Percentiles rank a stretch among this genome's conserved stretches.
These are phyloP conservation scores for Pythium vanterpoolii DNA, from an alignment of 352 stramenopile genomes.

Conservation along the genomic window DNA sequence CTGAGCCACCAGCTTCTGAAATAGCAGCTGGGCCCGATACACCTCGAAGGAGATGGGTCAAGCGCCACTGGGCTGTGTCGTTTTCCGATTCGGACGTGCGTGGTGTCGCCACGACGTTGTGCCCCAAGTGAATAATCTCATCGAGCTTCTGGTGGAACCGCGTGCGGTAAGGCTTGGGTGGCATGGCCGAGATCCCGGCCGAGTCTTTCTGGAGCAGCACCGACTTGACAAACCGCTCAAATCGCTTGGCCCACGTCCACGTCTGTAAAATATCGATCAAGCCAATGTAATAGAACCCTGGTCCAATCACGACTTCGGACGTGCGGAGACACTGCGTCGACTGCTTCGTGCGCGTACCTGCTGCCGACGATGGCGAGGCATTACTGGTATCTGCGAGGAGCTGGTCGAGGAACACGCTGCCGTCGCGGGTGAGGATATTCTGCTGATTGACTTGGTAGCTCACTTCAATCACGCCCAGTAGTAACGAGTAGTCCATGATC, in stretches of 20 bases:
- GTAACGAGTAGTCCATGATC: conserved; percentile 86
- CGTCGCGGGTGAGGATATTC: conserved; percentile 61
- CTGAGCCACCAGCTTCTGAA: too few relatives aligned
- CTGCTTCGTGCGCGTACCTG: conserved; percentile 38
- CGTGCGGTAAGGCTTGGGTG: conserved; percentile 56
- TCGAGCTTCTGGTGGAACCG: conserved; percentile 71
- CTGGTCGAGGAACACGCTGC: conserved; percentile 45
- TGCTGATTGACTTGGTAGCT: conserved; percentile 73
- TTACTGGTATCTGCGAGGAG: conserved; percentile 14
- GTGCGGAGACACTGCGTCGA: conserved; percentile 59
- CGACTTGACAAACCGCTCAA: conserved; percentile 77
- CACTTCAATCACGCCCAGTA: conserved; percentile 75
- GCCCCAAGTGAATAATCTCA: conserved; percentile 68
- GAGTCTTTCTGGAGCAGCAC: conserved; percentile 60
- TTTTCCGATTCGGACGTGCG: conserved; percentile 7
- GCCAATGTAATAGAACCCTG: conserved; percentile 85
- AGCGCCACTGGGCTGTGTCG: background rate
- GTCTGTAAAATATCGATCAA: conserved; percentile 87
- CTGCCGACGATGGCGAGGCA: background rate
- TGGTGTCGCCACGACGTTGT: conserved; percentile 28
- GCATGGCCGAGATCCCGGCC: conserved; percentile 75
- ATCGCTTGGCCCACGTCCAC: conserved; percentile 65
- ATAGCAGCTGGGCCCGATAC: too few relatives aligned
- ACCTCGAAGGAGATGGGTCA: conserved; percentile 6
- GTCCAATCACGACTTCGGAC: conserved; percentile 74